These are phyloP conservation scores for Firmiana major DNA, from an alignment of 345 rosid species.

Conservation along the genomic window DNA sequence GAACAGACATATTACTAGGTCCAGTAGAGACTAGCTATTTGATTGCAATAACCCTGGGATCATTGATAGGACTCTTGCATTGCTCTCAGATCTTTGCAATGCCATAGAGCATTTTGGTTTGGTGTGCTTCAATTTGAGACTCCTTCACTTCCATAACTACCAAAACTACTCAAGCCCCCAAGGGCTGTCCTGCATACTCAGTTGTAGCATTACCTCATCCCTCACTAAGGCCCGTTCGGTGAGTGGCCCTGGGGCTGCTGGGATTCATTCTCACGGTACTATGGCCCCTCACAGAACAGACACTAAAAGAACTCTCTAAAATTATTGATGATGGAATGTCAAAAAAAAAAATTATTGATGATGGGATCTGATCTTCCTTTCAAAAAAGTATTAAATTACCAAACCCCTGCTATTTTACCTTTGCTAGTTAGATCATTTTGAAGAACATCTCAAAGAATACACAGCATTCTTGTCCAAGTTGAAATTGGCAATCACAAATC, in stretches of 20 bases:
- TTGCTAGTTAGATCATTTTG: slow-evolving; percentile 8
- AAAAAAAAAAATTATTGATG: not conserved
- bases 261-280: too few species aligned
- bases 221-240: not conserved
- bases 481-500: not conserved
- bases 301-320: not conserved
- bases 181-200: not conserved
- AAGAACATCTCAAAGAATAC: not conserved
- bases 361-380: not conserved
- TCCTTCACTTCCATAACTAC: not conserved
- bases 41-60: not conserved
- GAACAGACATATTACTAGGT: not conserved
- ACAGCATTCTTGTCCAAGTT: not conserved
- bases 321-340: not conserved
- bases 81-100: not conserved
- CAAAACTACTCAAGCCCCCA: not conserved
- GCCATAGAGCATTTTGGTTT: not conserved
- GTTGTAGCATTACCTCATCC: not conserved
- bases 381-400: not conserved
- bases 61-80: not conserved
- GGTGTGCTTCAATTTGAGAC: not conserved
- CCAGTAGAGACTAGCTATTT: not conserved
- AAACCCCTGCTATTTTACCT: not conserved
- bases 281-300: not conserved
- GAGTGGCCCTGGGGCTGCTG: not conserved